Evolutionary conservation across 2,329 filamentous ascomycete genomes (phyloP).

Genomic region (Aureobasidium sp.): DNA sequence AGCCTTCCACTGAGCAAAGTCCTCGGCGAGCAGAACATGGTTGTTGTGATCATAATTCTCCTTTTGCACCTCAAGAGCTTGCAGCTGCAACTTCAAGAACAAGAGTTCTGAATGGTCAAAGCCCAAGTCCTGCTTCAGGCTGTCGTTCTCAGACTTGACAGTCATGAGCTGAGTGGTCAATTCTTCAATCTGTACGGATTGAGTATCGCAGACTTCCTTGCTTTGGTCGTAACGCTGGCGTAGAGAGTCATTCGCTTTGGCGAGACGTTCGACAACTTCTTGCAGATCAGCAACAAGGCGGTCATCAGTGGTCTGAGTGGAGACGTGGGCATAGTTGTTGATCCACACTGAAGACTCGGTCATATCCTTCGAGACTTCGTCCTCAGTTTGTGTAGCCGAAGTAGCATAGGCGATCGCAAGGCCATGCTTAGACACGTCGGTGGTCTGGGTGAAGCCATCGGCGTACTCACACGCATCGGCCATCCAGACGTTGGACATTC

Average conservation of each 20-base stretch:
- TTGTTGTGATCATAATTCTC: conserved; percentile 19
- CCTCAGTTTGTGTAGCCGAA: background rate
- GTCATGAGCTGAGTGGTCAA: conserved; percentile 26
- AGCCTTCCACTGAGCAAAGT: conserved; percentile 30
- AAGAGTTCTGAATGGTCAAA: conserved; percentile 35
- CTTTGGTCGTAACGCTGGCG: conserved; percentile 29
- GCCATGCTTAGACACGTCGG: background rate
- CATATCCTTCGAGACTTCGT: background rate
- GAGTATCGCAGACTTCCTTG: conserved; percentile 26
- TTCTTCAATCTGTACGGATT: conserved; percentile 26
- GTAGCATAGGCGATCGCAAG: background rate
- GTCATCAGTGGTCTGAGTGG: conserved; percentile 18
- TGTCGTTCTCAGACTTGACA: conserved; percentile 33
- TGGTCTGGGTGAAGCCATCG: conserved; percentile 3
- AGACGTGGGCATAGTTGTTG: conserved; percentile 1
- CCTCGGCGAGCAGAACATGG: conserved; percentile 23
- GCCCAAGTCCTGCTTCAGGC: conserved; percentile 30
- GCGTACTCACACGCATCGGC: background rate
- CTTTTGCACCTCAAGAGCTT: conserved; percentile 31
- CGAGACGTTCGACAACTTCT: conserved; percentile 26
- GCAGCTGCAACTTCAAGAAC: conserved; percentile 34
- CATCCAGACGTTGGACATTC: conserved; percentile 6
- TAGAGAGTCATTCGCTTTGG: conserved; percentile 26
- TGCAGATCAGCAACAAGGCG: conserved; percentile 26
- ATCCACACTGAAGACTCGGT: conserved; percentile 9